phyloP scores from a whole-genome alignment of 495 filamentous ascomycete genomes.

The Aspergillus biplanus region DNA sequence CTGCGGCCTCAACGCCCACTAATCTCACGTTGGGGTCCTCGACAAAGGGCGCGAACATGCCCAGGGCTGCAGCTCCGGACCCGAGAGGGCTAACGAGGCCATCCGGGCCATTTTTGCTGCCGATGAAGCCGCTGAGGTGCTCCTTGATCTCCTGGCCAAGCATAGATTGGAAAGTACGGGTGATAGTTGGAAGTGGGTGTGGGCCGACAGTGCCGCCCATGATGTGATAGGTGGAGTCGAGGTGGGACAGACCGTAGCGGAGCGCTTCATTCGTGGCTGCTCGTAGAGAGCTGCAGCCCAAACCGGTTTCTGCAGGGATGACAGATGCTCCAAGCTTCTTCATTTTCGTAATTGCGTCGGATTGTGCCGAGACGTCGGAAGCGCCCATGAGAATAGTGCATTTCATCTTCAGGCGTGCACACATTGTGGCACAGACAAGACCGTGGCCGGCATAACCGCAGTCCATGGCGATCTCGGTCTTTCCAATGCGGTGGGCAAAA shows the following conservation, averaged over 20 bases:
- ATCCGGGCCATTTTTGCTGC: slow-evolving; percentile 20
- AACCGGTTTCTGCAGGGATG: slow-evolving; percentile 26
- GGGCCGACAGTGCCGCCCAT: slow-evolving; percentile 39
- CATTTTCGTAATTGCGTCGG: slow-evolving; percentile 35
- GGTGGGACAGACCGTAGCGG: slow-evolving; percentile 36
- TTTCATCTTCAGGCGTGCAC: slow-evolving; percentile 33
- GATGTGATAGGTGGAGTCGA: slow-evolving; percentile 38
- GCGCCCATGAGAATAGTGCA: slow-evolving; percentile 38
- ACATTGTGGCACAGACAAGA: slow-evolving; percentile 37
- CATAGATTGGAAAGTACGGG: slow-evolving; percentile 38
- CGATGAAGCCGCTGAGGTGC: not conserved
- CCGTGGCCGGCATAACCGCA: slow-evolving; percentile 40
- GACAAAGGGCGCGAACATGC: slow-evolving; percentile 37
- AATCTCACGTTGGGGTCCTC: slow-evolving; percentile 24
- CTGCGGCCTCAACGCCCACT: slow-evolving; percentile 33
- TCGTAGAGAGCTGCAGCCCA: slow-evolving; percentile 34
- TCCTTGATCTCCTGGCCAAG: slow-evolving; percentile 39
- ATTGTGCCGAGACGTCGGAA: slow-evolving; percentile 33
- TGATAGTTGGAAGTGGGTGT: slow-evolving; percentile 34
- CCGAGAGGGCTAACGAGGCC: slow-evolving; percentile 37
- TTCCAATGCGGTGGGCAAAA: slow-evolving; percentile 36
- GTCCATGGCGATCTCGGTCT: slow-evolving; percentile 37
- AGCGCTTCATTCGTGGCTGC: slow-evolving; percentile 40
- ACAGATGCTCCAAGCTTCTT: slow-evolving; percentile 36
- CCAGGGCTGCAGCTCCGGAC: slow-evolving; percentile 34